These are phyloP conservation scores for Leptodermis oblonga DNA, from an alignment of 257 asterid species.

Conservation along the genomic window DNA sequence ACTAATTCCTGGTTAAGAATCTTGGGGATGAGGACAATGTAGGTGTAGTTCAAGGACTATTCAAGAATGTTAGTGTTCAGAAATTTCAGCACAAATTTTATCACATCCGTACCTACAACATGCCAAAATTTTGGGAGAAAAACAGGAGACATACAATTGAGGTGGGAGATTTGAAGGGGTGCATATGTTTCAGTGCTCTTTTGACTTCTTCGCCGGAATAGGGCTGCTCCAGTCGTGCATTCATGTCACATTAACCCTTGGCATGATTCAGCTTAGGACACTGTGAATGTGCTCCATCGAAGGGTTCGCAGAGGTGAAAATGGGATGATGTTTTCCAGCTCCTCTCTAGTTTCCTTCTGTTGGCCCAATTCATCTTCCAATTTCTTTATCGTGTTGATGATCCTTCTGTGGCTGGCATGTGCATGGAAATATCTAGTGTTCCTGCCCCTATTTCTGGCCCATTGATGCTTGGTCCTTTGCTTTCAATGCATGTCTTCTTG, in stretches of 20 bases:
- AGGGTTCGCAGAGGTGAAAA: neutral
- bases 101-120: neutral
- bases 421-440: neutral
- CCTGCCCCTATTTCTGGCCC: neutral
- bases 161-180: neutral
- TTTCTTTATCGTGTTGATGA: neutral
- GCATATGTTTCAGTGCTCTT: no score
- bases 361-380: neutral
- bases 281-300: no score
- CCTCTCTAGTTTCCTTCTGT: neutral
- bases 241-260: neutral
- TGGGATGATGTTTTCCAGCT: no score
- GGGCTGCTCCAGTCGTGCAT: neutral
- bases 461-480: neutral
- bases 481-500: neutral
- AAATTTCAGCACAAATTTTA: neutral
- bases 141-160: neutral
- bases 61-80: neutral
- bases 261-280: neutral
- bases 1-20: neutral
- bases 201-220: neutral
- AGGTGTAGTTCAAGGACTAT: neutral
- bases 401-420: neutral
- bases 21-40: neutral
- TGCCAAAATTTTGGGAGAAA: neutral